Percentiles rank a stretch among this genome's conserved stretches.
Evolutionary conservation across 208 protist genomes (phyloP).

Genomic region (Trypanosoma platydactyli): DNA sequence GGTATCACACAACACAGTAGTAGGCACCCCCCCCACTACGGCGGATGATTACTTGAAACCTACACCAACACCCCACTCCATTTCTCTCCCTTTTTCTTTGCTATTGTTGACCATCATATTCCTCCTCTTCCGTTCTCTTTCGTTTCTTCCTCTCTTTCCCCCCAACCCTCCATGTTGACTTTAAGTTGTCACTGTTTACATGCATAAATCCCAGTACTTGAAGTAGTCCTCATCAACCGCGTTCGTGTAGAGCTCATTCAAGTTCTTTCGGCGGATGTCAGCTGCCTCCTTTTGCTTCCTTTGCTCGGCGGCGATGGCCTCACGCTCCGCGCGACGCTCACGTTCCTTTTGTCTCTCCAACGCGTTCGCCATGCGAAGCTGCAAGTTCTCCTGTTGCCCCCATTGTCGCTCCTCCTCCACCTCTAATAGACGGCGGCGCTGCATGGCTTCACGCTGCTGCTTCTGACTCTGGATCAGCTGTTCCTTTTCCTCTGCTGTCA

Average conservation of each 20-base stretch:
- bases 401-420: constrained; percentile 89
- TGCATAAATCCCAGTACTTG: constrained; percentile 87
- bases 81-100: no score
- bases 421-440: constrained; percentile 78
- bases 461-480: constrained; percentile 67
- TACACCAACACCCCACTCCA: no score
- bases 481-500: constrained; percentile 53
- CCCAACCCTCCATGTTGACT: not conserved
- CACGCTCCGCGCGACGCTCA: constrained; percentile 70
- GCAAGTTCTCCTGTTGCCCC: constrained; percentile 87
- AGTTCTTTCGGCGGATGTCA: constrained; percentile 42
- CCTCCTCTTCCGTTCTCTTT: not conserved
- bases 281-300: constrained; percentile 61
- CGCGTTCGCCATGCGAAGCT: constrained; percentile 84
- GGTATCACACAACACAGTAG: no score
- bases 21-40: no score
- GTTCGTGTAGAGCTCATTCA: constrained; percentile 87
- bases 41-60: no score
- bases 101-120: no score
- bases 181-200: constrained; percentile 35
- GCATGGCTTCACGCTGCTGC: constrained; percentile 75
- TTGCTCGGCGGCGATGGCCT: constrained; percentile 63
- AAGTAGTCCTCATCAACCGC: constrained; percentile 91
- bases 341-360: constrained; percentile 85
- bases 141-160: not conserved